These are phyloP conservation scores for Aspergillus calidoustus DNA, from an alignment of 2,329 filamentous ascomycete species.

Conservation along the genomic window DNA sequence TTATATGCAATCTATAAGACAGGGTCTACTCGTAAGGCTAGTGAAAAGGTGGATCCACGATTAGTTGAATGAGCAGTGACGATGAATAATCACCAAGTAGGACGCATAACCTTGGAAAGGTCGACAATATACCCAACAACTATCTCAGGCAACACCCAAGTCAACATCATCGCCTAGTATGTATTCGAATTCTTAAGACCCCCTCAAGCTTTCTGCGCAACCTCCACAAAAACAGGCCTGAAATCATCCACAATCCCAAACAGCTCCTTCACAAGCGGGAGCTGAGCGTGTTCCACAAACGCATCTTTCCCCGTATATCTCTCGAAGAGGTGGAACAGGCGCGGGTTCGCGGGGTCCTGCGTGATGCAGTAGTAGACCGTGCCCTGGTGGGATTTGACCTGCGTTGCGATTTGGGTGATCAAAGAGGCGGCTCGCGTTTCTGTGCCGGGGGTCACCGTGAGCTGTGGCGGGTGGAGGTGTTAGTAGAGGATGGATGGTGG, in stretches of 20 bases:
- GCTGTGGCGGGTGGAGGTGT: background rate
- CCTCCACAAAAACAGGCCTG: background rate
- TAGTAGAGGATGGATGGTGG: background rate
- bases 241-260: background rate
- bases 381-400: background rate
- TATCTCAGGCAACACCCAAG: too few species aligned
- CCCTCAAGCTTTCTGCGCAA: background rate
- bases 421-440: background rate
- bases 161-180: too few species aligned
- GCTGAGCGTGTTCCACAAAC: background rate
- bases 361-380: background rate
- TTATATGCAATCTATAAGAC: too few species aligned
- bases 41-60: too few species aligned
- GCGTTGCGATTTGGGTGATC: background rate
- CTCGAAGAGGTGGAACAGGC: background rate
- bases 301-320: background rate
- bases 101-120: too few species aligned
- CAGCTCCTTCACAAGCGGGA: background rate
- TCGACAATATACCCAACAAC: too few species aligned
- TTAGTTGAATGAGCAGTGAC: too few species aligned
- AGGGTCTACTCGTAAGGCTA: too few species aligned
- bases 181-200: background rate
- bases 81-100: too few species aligned
- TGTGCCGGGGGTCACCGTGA: background rate
- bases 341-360: background rate